Conservation (phyloP, 306 rosid genomes). For the Medicago arabica region DNA sequence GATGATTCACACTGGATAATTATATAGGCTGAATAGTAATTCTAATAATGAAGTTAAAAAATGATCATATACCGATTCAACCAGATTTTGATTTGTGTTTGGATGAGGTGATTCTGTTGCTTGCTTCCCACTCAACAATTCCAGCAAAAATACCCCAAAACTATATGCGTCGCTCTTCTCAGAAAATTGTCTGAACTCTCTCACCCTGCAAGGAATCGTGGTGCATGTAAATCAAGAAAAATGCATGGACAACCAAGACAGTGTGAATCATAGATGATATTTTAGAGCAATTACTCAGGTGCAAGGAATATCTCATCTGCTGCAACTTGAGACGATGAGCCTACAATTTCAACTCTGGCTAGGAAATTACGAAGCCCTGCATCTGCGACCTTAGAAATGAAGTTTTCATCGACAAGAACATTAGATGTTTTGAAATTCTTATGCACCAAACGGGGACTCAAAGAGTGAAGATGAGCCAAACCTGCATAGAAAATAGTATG, state of each 20-base stretch:
- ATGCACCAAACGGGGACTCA: conserved; percentile 82
- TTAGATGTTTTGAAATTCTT: conserved; percentile 88
- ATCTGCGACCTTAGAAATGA: conserved; percentile 90
- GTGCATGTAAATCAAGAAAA: conserved; percentile 13
- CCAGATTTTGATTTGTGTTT: conserved; percentile 61
- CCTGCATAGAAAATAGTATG: conserved; percentile 54
- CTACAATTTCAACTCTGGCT: conserved; percentile 67
- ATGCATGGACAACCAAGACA: conserved; percentile 24
- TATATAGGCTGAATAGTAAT: neutral
- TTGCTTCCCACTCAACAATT: conserved; percentile 77
- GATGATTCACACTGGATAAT: neutral
- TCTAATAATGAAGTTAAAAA: neutral
- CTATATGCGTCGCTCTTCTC: conserved; percentile 92
- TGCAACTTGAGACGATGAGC: conserved; percentile 74
- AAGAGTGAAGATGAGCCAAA: conserved; percentile 81
- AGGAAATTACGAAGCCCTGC: conserved; percentile 70
- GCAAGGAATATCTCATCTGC: conserved; percentile 74
- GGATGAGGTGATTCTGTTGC: conserved; percentile 60
- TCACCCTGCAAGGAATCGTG: conserved; percentile 66
- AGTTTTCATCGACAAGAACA: conserved; percentile 87
- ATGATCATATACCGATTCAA: conserved; percentile 48
- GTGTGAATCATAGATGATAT: neutral
- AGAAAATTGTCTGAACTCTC: conserved; percentile 82
- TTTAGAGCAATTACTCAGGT: conserved; percentile 67
- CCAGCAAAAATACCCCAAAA: conserved; percentile 85